phyloP scores from a whole-genome alignment of 2,329 filamentous ascomycete genomes.

The Epichloe glyceriae region DNA sequence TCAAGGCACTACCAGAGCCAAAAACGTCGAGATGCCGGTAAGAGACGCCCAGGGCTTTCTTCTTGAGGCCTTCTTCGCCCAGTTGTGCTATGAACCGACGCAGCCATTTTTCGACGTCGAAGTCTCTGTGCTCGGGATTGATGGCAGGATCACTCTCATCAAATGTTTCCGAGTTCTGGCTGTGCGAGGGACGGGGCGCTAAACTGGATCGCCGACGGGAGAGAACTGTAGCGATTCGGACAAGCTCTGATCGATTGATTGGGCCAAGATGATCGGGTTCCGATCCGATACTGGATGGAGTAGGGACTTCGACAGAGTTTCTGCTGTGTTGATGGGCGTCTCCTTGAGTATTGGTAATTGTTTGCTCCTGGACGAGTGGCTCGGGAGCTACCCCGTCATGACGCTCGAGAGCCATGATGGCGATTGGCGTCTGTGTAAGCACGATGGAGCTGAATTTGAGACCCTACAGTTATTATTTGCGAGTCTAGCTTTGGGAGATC shows the following conservation, averaged over 20 bases:
- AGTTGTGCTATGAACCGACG: slow-evolving; percentile 27
- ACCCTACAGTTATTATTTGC: not conserved
- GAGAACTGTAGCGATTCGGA: slow-evolving; percentile 26
- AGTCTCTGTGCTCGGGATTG: slow-evolving; percentile 24
- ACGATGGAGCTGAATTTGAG: not conserved
- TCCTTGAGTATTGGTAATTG: not conserved
- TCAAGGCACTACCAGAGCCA: slow-evolving; percentile 52
- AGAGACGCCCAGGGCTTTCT: slow-evolving; percentile 43
- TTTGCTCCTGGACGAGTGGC: not conserved
- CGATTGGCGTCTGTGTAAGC: not conserved
- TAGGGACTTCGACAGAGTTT: not conserved
- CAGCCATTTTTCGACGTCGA: slow-evolving; percentile 30
- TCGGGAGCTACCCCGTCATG: not conserved
- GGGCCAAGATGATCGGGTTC: slow-evolving; percentile 2
- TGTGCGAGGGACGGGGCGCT: slow-evolving; percentile 7
- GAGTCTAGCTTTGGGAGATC: no score
- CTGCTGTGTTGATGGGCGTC: not conserved
- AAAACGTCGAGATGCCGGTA: slow-evolving; percentile 54
- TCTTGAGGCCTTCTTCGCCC: slow-evolving; percentile 40
- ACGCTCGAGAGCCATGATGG: not conserved
- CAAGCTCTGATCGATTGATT: slow-evolving; percentile 22
- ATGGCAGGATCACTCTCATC: slow-evolving; percentile 20
- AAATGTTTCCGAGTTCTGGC: slow-evolving; percentile 10
- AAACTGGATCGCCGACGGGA: slow-evolving; percentile 21
- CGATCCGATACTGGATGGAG: not conserved